phyloP scores from a whole-genome alignment of 768 basidiomycete species.

The Termitomyces sp. region DNA sequence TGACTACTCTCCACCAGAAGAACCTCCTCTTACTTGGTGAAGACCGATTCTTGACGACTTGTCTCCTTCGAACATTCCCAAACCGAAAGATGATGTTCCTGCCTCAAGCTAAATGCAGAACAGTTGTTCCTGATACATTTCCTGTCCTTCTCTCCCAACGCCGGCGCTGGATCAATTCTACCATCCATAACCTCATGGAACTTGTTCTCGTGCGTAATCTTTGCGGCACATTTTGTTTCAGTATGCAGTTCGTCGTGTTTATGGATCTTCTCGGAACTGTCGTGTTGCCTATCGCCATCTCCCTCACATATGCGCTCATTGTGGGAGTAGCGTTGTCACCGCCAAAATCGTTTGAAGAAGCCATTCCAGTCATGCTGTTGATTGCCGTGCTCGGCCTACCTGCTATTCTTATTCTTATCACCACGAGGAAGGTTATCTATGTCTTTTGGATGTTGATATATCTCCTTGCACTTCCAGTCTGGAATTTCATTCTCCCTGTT shows the following conservation, averaged over 20 bases:
- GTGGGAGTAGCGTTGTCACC: constrained; percentile 77
- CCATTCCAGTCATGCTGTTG: constrained; percentile 90
- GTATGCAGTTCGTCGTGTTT: constrained; percentile 99
- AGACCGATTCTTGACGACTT: constrained; percentile 97
- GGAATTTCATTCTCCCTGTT: constrained; percentile 92
- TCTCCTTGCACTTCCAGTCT: constrained; percentile 86
- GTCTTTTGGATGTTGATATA: constrained; percentile 99
- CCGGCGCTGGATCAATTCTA: constrained; percentile 99
- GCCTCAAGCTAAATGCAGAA: constrained; percentile 92
- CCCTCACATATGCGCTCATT: constrained; percentile 85
- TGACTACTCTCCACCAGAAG: constrained; percentile 95
- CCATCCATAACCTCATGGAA: constrained; percentile 99
- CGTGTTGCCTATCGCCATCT: constrained; percentile 92
- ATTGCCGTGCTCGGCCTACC: constrained; percentile 91
- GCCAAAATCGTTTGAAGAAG: constrained; percentile 83
- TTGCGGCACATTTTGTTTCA: constrained; percentile 99
- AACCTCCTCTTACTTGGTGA: constrained; percentile 95
- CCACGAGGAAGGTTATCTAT: constrained; percentile 92
- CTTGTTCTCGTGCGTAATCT: constrained; percentile 94
- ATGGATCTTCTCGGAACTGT: constrained; percentile 93
- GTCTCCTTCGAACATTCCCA: constrained; percentile 94
- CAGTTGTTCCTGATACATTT: constrained; percentile 96
- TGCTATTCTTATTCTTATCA: constrained; percentile 87
- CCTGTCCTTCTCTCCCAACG: constrained; percentile 91
- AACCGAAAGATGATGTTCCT: constrained; percentile 99